These are phyloP conservation scores for Knoxdaviesia capensis DNA, from an alignment of 2,329 filamentous ascomycete species.

Conservation along the genomic window DNA sequence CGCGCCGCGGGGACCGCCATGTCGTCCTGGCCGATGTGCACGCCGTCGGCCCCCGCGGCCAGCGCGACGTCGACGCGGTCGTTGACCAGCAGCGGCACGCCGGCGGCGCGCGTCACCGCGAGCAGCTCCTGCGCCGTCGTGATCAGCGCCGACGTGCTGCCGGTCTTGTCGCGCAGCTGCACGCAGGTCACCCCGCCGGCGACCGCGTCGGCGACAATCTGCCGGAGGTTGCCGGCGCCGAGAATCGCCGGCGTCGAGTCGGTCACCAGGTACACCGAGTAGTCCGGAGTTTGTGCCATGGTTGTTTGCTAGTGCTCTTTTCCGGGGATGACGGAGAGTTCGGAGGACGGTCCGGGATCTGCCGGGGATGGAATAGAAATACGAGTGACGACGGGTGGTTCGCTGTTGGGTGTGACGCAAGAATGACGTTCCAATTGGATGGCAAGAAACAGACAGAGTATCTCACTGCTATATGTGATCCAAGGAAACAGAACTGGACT, in stretches of 20 bases:
- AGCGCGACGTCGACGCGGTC: constrained; percentile 80
- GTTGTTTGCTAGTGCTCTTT: background rate
- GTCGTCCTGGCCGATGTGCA: constrained; percentile 91
- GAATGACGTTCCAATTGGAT: too few relatives aligned
- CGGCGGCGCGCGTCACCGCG: constrained; percentile 41
- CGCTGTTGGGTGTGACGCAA: too few relatives aligned
- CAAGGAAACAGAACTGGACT: too few relatives aligned
- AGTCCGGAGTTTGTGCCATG: constrained; percentile 27
- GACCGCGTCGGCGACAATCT: constrained; percentile 57
- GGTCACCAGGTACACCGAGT: constrained; percentile 77
- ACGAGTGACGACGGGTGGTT: too few relatives aligned
- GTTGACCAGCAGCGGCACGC: constrained; percentile 75
- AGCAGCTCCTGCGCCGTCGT: constrained; percentile 54
- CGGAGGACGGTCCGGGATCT: too few relatives aligned
- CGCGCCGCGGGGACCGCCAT: constrained; percentile 55
- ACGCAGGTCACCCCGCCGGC: constrained; percentile 68
- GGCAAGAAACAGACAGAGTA: too few relatives aligned
- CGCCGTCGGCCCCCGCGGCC: constrained; percentile 72
- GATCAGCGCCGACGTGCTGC: constrained; percentile 52
- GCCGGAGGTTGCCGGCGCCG: constrained; percentile 44
- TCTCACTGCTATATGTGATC: too few relatives aligned
- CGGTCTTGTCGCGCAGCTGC: constrained; percentile 78
- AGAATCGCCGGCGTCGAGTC: constrained; percentile 80
- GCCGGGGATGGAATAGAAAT: too few relatives aligned
- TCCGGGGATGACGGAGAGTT: background rate